Base-by-base conservation (phyloP, 345 rosid species). In the Eutrema yunnanense region DNA sequence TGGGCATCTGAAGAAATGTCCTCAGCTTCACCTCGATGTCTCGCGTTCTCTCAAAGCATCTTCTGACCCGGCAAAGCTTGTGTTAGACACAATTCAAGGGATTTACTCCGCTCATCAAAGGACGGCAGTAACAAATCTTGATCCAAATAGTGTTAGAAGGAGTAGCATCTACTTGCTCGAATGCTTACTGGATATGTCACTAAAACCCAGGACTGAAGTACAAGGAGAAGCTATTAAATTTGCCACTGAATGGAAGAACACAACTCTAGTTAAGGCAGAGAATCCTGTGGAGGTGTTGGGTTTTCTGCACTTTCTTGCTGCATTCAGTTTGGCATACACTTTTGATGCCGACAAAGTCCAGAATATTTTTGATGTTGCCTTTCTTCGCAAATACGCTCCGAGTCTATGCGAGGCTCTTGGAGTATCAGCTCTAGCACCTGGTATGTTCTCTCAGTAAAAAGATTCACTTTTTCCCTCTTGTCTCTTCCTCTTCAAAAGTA, bases 21-120 rank as follows among this genome's bases (percentile, higher is more conserved):
- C 67, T 60, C 67, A 62, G 63, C 56, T 87, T 60, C 58, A 68
- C 38, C 27, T 65, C 7, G 80, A 80, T 55, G 78, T 87, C 6
- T 26, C 30, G 0, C 27, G 4, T 33, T 60, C 81, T 10, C 61
- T 85, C 11, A 53, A 72, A 26, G 37, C 52, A 26, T 84, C 83
- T 34, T 33, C 78, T 3, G 79, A 87, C 50, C 96, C 96, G 36
- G 85, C 85, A 19, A 83, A 79, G 77, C 83, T 89, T 62, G 90
- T 85, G 61, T 64, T 89, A 49, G 87, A 82, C 80, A 84, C 88
- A 43, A 68, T 89, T 67, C 51, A 80, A 66, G 82, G 81, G 47
- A 83, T 84, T 65, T 75, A 67, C 69, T 81, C 84, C 26, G 50
- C 66, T 43, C 79, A 73, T 57, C 69, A 75, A 68, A 80, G 50